A percentile compares a stretch with the other conserved stretches of the same genome.
Evolutionary conservation across 441 rosid species (phyloP).

Genomic region (Metrosideros polymorpha): DNA sequence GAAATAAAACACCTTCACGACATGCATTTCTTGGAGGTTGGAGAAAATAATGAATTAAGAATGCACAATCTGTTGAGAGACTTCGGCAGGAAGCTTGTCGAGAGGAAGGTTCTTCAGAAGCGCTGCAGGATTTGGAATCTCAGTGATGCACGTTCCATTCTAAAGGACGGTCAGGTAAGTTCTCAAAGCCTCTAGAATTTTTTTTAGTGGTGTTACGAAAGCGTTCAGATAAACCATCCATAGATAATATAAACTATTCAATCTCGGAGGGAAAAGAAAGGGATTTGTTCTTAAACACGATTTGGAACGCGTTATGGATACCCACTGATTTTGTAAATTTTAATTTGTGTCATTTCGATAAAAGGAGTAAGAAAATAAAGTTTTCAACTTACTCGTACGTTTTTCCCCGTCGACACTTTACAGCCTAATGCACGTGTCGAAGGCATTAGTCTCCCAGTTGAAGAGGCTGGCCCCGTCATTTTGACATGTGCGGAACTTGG

Average conservation of each 20-base stretch:
- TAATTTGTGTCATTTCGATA: neutral
- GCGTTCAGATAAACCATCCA: neutral
- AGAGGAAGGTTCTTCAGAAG: no score
- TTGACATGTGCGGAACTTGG: neutral
- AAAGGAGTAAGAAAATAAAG: neutral
- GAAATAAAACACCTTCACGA: neutral
- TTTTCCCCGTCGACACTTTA: rapidly evolving
- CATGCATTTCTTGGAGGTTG: no score
- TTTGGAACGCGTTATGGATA: neutral
- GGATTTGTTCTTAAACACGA: neutral
- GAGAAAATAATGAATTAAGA: no score
- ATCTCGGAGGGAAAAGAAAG: neutral
- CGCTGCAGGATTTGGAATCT: no score
- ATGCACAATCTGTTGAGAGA: no score
- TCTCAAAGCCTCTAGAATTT: neutral
- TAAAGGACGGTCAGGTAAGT: no score
- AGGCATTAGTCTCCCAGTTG: neutral
- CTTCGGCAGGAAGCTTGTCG: no score
- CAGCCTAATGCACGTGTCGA: rapidly evolving
- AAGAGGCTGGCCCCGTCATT: rapidly evolving
- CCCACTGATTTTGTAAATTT: neutral
- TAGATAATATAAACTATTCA: neutral
- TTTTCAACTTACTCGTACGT: neutral
- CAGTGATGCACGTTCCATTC: no score
- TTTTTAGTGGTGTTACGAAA: neutral